Evolutionary conservation across 768 basidiomycete genomes (phyloP), one percentile per base, ranked within the genome.

Genomic region (Boletus eberwhitei): DNA sequence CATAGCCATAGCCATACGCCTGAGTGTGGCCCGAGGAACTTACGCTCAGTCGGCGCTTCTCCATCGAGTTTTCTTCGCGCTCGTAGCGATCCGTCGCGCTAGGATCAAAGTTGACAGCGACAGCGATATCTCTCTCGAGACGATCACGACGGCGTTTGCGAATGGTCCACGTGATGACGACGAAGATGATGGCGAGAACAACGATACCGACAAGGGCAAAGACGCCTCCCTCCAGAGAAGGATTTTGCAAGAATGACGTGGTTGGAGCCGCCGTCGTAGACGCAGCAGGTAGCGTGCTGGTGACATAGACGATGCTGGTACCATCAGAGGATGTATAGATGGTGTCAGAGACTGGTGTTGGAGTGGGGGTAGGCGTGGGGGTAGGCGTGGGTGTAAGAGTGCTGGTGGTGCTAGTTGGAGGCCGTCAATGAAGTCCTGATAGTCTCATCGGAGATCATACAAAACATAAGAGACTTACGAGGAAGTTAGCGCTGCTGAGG

Each of bases 231-330:
- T 81, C 78, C n/a, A 84, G 73, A n/a, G 79, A 73, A 68, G 83
- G 86, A 69, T 89, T 85, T 54, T 82, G 69, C 36, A 89, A 64
- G 71, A 90, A 90, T 12, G 75, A 62, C 9, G 67, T 61, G n/a
- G 65, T 38, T 16, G 64, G 45, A 3, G 70, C 17, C 21, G 59
- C 31, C 1, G 66, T 58, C 7, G 63, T 26, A 17, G 74, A 55
- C 3, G 71, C 32, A 2, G 69, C 53, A 9, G 74, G 56, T 31
- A 69, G 37, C 2, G 67, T 68, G 35, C 67, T 64, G 4, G 73
- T 63, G 29, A 77, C 67, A 37, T 71, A 64, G n/a, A 73, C 56
- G 39, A 67, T 38, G 21, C 37, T 46, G 22, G 59, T 62, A 7
- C 66, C 66, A 4, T 69, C 69, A 37, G 72, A 55, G 16, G 63